A percentile compares a stretch with the other conserved stretches of the same genome.
Evolutionary conservation across 164 flowering plant species (phyloP).

Genomic region (Saururus chinensis): DNA sequence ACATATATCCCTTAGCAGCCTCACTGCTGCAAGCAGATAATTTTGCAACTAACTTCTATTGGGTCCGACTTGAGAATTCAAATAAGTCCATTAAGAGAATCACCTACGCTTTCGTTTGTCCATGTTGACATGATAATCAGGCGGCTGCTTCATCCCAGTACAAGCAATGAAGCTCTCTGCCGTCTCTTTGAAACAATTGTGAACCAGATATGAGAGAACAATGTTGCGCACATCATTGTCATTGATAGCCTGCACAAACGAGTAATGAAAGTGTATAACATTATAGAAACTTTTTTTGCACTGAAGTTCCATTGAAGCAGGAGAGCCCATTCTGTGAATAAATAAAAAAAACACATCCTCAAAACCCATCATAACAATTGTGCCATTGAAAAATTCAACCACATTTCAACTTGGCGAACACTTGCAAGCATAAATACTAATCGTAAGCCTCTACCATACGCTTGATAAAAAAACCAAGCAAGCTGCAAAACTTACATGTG

Average conservation of each 20-base stretch:
- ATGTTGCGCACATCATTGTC: slow-evolving; percentile 60
- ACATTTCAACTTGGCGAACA: too few relatives aligned
- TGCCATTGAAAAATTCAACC: too few relatives aligned
- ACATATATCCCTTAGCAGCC: background rate
- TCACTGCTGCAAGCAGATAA: background rate
- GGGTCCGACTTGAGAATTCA: background rate
- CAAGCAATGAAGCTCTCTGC: slow-evolving; percentile 65
- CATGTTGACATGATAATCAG: slow-evolving; percentile 60
- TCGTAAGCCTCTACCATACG: too few relatives aligned
- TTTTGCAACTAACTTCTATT: background rate
- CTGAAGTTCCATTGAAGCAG: too few relatives aligned
- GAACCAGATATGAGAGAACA: slow-evolving; percentile 82
- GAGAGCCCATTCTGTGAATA: too few relatives aligned
- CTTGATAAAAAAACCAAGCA: too few relatives aligned
- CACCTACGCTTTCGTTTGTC: slow-evolving; percentile 85
- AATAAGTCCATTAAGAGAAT: background rate
- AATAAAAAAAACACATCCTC: too few relatives aligned
- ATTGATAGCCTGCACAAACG: slow-evolving; percentile 36
- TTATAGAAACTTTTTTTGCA: background rate
- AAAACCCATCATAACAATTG: background rate
- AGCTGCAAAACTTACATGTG: too few relatives aligned
- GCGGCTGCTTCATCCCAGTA: slow-evolving; percentile 62
- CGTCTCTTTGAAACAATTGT: slow-evolving; percentile 80
- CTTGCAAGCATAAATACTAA: too few relatives aligned
- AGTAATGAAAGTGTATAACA: background rate